These are phyloP conservation scores for Azolla pinnata DNA, from an alignment of 75 land plant genomes.

Conservation along the genomic window DNA sequence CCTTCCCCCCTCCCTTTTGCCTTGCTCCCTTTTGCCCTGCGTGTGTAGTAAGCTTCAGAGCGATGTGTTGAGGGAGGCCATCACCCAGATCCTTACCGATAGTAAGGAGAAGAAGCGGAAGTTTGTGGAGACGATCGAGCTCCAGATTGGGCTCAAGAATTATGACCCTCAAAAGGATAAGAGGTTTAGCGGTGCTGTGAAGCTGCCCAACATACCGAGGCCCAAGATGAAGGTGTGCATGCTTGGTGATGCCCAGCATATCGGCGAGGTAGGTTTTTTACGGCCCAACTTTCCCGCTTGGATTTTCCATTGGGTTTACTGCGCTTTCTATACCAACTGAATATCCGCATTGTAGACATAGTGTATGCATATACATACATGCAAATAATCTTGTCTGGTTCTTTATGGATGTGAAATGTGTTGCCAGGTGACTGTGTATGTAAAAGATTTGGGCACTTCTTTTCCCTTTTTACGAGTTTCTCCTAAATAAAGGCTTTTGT, in stretches of 20 bases:
- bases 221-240: slow-evolving; percentile 63
- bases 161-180: slow-evolving; percentile 64
- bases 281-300: background rate
- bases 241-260: slow-evolving; percentile 63
- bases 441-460: background rate
- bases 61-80: slow-evolving; percentile 62
- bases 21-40: too few relatives aligned
- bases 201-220: slow-evolving; percentile 48
- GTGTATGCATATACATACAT: too few relatives aligned
- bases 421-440: background rate
- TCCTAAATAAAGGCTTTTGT: too few relatives aligned
- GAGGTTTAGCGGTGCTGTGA: slow-evolving; percentile 59
- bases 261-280: slow-evolving; percentile 33
- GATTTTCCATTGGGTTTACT: background rate
- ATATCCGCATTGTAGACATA: too few relatives aligned
- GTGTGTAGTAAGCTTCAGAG: slow-evolving; percentile 68
- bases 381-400: background rate
- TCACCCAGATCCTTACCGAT: slow-evolving; percentile 24
- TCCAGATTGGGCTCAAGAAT: slow-evolving; percentile 69
- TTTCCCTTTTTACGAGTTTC: too few relatives aligned
- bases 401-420: background rate
- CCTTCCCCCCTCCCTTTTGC: too few relatives aligned
- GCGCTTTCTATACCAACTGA: background rate
- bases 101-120: slow-evolving; percentile 54
- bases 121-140: slow-evolving; percentile 60